Conservation (phyloP, 352 stramenopile species). For the Phytophthora chlamydospora region DNA sequence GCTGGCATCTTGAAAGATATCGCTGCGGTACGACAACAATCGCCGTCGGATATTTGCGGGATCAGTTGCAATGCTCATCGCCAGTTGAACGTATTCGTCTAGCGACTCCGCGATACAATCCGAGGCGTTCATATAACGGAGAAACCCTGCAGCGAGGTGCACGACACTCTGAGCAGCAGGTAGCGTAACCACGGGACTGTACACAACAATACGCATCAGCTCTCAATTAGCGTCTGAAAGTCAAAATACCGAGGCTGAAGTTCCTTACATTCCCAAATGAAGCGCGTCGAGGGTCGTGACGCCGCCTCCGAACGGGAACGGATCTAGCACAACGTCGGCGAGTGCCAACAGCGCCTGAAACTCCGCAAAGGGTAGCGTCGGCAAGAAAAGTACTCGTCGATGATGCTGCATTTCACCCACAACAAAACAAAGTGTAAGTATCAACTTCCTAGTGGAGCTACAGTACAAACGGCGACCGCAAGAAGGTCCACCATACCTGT, state of each 20-base stretch:
- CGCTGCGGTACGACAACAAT: slow-evolving; percentile 25
- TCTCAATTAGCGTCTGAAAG: background rate
- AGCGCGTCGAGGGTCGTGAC: slow-evolving; percentile 87
- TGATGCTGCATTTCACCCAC: slow-evolving; percentile 19
- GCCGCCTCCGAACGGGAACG: slow-evolving; percentile 85
- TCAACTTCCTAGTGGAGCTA: background rate
- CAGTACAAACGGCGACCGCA: slow-evolving; percentile 1
- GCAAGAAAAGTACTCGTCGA: slow-evolving; percentile 62
- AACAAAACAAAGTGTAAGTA: background rate
- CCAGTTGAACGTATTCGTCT: slow-evolving; percentile 46
- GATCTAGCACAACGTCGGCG: slow-evolving; percentile 80
- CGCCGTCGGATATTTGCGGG: slow-evolving; percentile 17
- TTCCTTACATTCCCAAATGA: slow-evolving; percentile 68
- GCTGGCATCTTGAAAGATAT: slow-evolving; percentile 36
- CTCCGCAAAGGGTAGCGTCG: slow-evolving; percentile 57
- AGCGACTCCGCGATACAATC: slow-evolving; percentile 47
- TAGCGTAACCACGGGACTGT: slow-evolving; percentile 63
- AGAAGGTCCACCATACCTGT: slow-evolving; percentile 25
- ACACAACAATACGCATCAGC: slow-evolving; percentile 1
- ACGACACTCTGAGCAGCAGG: slow-evolving; percentile 57
- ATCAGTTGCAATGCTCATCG: slow-evolving; percentile 44
- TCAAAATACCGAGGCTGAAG: background rate
- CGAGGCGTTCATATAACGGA: slow-evolving; percentile 58
- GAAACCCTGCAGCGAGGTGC: slow-evolving; percentile 65
- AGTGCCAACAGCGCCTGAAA: slow-evolving; percentile 62